These are phyloP conservation scores for Apiotrichum veenhuisii DNA, from an alignment of 1,284 basidiomycete genomes.

Conservation along the genomic window DNA sequence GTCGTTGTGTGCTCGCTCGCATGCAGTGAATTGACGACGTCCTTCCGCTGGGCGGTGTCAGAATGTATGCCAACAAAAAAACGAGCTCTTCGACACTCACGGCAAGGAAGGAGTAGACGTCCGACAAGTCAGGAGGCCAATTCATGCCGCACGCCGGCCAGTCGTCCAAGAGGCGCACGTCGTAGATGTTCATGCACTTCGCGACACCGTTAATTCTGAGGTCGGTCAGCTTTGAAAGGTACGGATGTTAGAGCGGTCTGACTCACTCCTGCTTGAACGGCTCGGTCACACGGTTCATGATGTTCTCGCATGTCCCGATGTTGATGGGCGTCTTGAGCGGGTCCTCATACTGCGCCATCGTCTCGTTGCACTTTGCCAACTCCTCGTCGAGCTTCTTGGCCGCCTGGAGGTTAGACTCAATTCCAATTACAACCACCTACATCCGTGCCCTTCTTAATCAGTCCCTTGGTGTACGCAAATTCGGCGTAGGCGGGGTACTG, in stretches of 20 bases:
- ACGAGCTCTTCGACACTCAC: conserved; percentile 56
- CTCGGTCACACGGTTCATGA: conserved; percentile 62
- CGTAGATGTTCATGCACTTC: conserved; percentile 93
- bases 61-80: background rate
- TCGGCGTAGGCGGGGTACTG: conserved; percentile 92
- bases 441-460: conserved; percentile 69
- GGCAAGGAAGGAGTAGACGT: conserved; percentile 73
- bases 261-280: conserved; percentile 65
- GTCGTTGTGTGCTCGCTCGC: conserved; percentile 70
- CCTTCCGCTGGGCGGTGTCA: conserved; percentile 59
- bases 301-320: conserved; percentile 61
- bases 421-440: conserved; percentile 50
- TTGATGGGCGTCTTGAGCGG: conserved; percentile 58
- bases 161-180: conserved; percentile 80
- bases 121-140: conserved; percentile 87
- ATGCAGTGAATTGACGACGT: conserved; percentile 80
- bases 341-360: conserved; percentile 54
- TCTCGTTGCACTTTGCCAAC: conserved; percentile 62
- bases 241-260: background rate
- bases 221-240: conserved; percentile 3
- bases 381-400: conserved; percentile 63
- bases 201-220: conserved; percentile 65
- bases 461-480: conserved; percentile 72
- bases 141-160: conserved; percentile 94
- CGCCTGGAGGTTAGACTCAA: conserved; percentile 47